Percentiles rank a stretch among this genome's conserved stretches.
Conservation (phyloP, 1,284 basidiomycete species). For the Melampsora larici-populina region DNA sequence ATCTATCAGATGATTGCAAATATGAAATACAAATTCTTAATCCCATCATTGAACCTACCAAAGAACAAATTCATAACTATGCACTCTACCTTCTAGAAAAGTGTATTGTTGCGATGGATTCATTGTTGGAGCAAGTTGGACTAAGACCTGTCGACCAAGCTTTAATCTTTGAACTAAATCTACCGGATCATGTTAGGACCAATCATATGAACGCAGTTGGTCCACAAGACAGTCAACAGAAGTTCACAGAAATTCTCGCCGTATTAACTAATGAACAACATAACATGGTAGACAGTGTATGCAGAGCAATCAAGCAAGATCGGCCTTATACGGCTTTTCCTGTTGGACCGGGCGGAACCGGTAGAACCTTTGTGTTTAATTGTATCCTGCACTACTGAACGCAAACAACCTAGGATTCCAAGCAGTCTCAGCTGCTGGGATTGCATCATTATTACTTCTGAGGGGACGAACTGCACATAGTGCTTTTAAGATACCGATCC, state of each 20-base stretch:
- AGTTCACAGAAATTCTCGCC: conserved; percentile 36
- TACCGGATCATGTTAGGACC: not conserved
- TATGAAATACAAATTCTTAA: not conserved
- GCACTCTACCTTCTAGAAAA: too few relatives aligned
- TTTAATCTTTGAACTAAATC: conserved; percentile 41
- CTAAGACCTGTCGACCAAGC: conserved; percentile 48
- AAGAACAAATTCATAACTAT: not conserved
- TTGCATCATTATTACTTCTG: conserved; percentile 56
- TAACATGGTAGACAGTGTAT: conserved; percentile 53
- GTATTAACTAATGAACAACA: conserved; percentile 56
- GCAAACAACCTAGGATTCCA: conserved; percentile 53
- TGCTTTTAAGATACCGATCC: conserved; percentile 57
- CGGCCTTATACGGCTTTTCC: conserved; percentile 55
- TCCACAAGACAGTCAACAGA: conserved; percentile 56
- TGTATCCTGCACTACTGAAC: conserved; percentile 53
- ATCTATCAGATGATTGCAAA: conserved; percentile 56
- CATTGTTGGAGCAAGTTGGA: not conserved
- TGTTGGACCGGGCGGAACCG: too few relatives aligned
- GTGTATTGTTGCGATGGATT: conserved; percentile 42
- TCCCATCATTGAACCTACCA: too few relatives aligned
- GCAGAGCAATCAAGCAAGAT: conserved; percentile 50
- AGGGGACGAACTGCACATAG: conserved; percentile 59
- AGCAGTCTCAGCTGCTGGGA: conserved; percentile 54
- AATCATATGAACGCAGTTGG: conserved; percentile 55
- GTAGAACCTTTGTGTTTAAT: conserved; percentile 60